Percentiles rank a stretch among this genome's conserved stretches.
Conservation (phyloP, 345 rosid genomes). For the Citrus australasica region DNA sequence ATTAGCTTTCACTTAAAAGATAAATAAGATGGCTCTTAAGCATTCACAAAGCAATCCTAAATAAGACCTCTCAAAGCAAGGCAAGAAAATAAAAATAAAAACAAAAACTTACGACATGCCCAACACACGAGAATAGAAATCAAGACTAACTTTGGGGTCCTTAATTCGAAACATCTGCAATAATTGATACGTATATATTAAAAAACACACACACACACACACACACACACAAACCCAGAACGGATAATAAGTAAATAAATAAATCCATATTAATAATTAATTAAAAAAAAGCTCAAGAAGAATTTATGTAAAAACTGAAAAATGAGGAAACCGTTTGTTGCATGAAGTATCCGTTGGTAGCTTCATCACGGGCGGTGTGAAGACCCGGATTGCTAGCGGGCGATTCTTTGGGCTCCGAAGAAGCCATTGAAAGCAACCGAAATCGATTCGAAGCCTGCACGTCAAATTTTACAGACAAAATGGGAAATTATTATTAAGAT, state of each 20-base stretch:
- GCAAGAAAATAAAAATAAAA: not conserved
- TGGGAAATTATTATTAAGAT: not conserved
- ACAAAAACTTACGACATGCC: constrained; percentile 84
- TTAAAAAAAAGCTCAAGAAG: not conserved
- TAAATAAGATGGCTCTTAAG: not conserved
- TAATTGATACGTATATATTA: not conserved
- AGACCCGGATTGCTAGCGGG: constrained; percentile 81
- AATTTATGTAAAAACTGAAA: too few relatives aligned
- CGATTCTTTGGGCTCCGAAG: constrained; percentile 67
- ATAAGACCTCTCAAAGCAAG: not conserved
- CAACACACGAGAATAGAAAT: constrained; percentile 83
- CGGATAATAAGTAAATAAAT: not conserved
- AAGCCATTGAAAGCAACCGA: constrained; percentile 67
- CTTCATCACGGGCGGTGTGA: constrained; percentile 53
- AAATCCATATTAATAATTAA: not conserved
- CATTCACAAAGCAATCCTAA: not conserved
- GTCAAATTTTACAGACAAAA: constrained; percentile 1
- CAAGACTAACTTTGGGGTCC: constrained; percentile 88
- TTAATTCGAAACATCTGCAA: constrained; percentile 90
- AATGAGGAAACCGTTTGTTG: constrained; percentile 70
- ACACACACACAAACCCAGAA: not conserved
- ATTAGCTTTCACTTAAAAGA: not conserved
- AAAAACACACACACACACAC: not conserved
- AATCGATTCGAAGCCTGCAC: constrained; percentile 39
- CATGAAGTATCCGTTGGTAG: constrained; percentile 80